Percentiles rank a stretch among this genome's conserved stretches.
Evolutionary conservation across 1,139 yeast species (phyloP).

Genomic region (Suhomyces panamericanus): DNA sequence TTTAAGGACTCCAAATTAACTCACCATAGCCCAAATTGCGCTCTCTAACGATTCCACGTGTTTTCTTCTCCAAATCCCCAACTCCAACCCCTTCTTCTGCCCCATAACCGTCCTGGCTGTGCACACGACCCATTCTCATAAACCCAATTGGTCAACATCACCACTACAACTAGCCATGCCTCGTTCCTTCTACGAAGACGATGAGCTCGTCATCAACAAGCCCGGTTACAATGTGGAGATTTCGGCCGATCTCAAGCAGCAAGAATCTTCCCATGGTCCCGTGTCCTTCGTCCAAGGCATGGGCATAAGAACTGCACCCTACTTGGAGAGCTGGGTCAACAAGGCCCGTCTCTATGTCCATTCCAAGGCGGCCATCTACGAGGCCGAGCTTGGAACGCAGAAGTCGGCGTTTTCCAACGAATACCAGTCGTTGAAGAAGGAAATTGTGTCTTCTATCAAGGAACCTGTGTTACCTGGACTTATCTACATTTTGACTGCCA

Average conservation of each 20-base stretch:
- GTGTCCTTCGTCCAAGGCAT: constrained; percentile 52
- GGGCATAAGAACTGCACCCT: constrained; percentile 50
- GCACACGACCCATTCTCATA: constrained; percentile 4
- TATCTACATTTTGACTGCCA: constrained; percentile 54
- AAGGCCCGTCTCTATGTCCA: constrained; percentile 37
- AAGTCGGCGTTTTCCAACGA: constrained; percentile 49
- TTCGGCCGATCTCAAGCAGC: constrained; percentile 32
- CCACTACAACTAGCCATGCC: constrained; percentile 10
- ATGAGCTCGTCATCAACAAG: constrained; percentile 44
- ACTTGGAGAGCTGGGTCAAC: constrained; percentile 43
- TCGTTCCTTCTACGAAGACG: constrained; percentile 54
- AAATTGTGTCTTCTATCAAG: constrained; percentile 27
- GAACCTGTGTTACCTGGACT: constrained; percentile 56
- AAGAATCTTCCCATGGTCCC: constrained; percentile 45
- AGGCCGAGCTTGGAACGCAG: constrained; percentile 48
- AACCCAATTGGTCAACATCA: constrained; percentile 3
- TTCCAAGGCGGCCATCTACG: constrained; percentile 36
- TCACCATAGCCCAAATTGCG: too few species aligned
- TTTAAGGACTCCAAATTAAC: not conserved
- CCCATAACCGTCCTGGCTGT: not conserved
- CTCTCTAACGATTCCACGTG: not conserved
- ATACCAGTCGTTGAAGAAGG: constrained; percentile 25
- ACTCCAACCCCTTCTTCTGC: not conserved
- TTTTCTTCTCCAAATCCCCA: not conserved
- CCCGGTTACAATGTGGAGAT: constrained; percentile 50